Evolutionary conservation across 1,139 yeast species (phyloP), one percentile per base, ranked within the genome.

Genomic region (Blastobotrys arbuscula): DNA sequence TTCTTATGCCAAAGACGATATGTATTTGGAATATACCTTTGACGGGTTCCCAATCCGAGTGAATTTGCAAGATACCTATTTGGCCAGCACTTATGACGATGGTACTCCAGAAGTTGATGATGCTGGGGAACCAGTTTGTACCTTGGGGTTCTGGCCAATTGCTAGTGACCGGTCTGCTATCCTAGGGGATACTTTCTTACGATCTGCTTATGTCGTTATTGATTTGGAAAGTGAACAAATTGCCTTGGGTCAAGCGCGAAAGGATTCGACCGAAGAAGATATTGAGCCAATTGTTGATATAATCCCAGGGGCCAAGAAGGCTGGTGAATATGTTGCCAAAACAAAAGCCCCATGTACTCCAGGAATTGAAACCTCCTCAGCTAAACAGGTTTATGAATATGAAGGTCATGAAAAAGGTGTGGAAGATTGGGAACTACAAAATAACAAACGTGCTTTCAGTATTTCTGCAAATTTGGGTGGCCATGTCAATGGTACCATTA

Each of bases 151-250:
- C 34, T 44, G 39, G 16, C 54, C 63, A 5, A 53, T 55, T 31
- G 41, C 38, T 6, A 43, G 50, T 47, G 20, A 53, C 30, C 37
- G 52, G 51, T 48, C 53, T 40, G 57, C 60, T 49, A 58, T 64
- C 48, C 65, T 87, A 13, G 96, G 96, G 38, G 95, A 86, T 64
- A 77, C 83, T 30, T 81, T 88, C 65, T 68, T 88, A 58, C 75
- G 87, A 48, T 73, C 78, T 47, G 89, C 86, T 8, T 88, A 88
- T 62, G 78, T 81, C 43, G 95, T 87, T 36, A 86, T 78, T 58
- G 92, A 88, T 64, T 69, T 86, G 55, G 90, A 84, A 26, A 77
- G 76, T 55, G 65, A 70, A 46, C 79, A 82, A 60, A 71, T 86
- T 26, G 79, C 83, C 0, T 52, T 89, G 45, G 95, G 90, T 1